These are phyloP conservation scores for Aspergillus costaricaensis DNA, from an alignment of 2,329 filamentous ascomycete genomes.

Conservation along the genomic window DNA sequence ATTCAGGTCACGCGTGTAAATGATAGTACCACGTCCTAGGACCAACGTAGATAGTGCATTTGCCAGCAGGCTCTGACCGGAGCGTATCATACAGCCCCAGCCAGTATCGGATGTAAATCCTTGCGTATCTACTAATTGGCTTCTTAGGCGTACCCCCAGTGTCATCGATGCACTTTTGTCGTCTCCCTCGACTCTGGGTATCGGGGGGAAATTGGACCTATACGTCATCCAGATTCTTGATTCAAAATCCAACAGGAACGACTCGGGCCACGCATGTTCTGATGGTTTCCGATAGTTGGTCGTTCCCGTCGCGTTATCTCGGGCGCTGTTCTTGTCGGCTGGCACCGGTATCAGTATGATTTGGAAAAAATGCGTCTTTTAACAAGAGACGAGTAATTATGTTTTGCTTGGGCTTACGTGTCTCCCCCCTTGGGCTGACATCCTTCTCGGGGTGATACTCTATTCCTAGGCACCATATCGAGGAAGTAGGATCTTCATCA, in stretches of 20 bases:
- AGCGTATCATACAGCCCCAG: constrained; percentile 99
- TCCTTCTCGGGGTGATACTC: constrained; percentile 50
- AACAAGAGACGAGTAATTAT: background rate
- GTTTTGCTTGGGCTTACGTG: constrained; percentile 12
- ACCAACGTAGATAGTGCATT: constrained; percentile 74
- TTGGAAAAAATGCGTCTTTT: background rate
- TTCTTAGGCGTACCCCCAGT: constrained; percentile 80
- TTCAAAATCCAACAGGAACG: constrained; percentile 90
- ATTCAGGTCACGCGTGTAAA: constrained; percentile 22
- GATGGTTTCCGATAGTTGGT: constrained; percentile 5
- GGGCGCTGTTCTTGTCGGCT: background rate
- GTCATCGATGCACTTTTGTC: constrained; percentile 72
- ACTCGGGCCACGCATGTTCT: constrained; percentile 70
- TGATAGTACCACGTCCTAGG: constrained; percentile 70
- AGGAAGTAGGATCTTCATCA: constrained; percentile 64
- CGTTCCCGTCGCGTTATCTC: constrained; percentile 2
- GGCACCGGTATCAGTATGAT: background rate
- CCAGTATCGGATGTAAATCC: constrained; percentile 93
- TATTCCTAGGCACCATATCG: constrained; percentile 81
- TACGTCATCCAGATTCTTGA: constrained; percentile 97
- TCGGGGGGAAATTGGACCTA: constrained; percentile 79
- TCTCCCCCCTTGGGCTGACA: background rate
- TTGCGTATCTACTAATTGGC: constrained; percentile 71
- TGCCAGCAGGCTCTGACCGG: constrained; percentile 87
- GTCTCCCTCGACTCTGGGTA: constrained; percentile 75